Evolutionary conservation across 805 yeast species (phyloP).

Genomic region (Diddensiella santjacobensis): DNA sequence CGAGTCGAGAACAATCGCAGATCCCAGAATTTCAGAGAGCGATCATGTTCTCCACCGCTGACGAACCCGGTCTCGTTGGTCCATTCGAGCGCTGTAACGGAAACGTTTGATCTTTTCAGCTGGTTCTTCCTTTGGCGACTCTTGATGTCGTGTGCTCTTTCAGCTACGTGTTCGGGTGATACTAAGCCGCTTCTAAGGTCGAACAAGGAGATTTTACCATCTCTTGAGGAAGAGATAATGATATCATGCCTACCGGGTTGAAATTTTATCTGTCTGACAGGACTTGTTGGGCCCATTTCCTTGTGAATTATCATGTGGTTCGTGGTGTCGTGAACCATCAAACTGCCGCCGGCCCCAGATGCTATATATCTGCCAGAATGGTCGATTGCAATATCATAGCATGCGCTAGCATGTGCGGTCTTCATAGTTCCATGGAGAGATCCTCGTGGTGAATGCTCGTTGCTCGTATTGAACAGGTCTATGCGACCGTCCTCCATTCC

Average conservation of each 20-base stretch:
- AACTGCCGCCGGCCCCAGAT: neutral
- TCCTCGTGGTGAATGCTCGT: neutral
- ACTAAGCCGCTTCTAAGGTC: constrained; percentile 11
- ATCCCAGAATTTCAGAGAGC: constrained; percentile 29
- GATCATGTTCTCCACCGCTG: constrained; percentile 20
- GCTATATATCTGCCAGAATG: constrained; percentile 7
- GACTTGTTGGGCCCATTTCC: neutral
- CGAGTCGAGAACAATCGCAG: constrained; percentile 17
- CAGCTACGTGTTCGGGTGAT: neutral
- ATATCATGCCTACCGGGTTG: constrained; percentile 8
- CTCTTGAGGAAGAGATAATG: constrained; percentile 11
- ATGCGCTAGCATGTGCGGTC: constrained; percentile 8
- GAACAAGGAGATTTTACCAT: constrained; percentile 14
- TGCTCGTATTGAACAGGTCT: neutral
- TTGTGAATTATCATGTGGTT: constrained; percentile 1
- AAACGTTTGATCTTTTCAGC: constrained; percentile 12
- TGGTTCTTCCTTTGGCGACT: constrained; percentile 1
- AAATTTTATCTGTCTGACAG: constrained; percentile 15
- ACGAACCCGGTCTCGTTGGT: constrained; percentile 18
- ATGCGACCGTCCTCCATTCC: constrained; percentile 12
- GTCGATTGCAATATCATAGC: constrained; percentile 11
- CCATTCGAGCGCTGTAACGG: constrained; percentile 27
- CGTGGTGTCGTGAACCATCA: constrained; percentile 12
- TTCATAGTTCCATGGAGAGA: neutral
- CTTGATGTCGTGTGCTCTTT: constrained; percentile 13